Base-by-base conservation (phyloP, 2,329 filamentous ascomycete species). In the Arthrobotrys musiformis region DNA sequence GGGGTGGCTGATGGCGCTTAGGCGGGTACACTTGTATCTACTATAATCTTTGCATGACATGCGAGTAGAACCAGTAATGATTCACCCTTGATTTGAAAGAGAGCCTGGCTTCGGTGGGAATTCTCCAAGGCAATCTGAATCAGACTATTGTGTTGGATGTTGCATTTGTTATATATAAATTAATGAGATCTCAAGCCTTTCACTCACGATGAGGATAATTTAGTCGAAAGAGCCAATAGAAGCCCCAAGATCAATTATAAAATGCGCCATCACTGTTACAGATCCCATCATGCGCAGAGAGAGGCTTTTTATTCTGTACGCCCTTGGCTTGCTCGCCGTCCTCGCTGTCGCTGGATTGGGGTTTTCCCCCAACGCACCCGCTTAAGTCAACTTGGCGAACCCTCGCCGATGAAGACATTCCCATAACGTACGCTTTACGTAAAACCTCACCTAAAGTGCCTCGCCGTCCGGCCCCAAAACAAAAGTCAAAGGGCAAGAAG, bases 391-490 rank as follows among this genome's bases (percentile, higher is more conserved):
- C 63, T 75, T 63, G 63, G 63, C 63, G 6, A 40, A 5, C 24
- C 60, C 35, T 28, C 50, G 48, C 54, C 42, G 60, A 64, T 37
- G 70, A 68, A 46, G 56, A 35, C 17, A 63, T 69, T 76, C 60
- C 48, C 37, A 76, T 76, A 70, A 76, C 72, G 72, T 76, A 76
- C 50, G 19, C 64, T 76, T 76, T 76, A 76, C 72, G 72, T 76
- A 76, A 76, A 75, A 70, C 30, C 72, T 42, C 66, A 58, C 64
- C 72, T 33, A 64, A 76, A 70, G 52, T 40, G 40, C 37, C n/a
- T 64, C 70, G 70, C 63, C 70, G 56, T 63, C 24, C 22, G n/a
- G n/a, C 40, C 19, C 40, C 30, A 9, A 24, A 56, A 37, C 42
- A 46, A 62, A 22, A 2, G 6, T 7, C 54, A 46, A 56, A 72